Evolutionary conservation across 2,329 filamentous ascomycete species (phyloP), one percentile per base, ranked within the genome.

Genomic region (Aspergillus spinulosporus): DNA sequence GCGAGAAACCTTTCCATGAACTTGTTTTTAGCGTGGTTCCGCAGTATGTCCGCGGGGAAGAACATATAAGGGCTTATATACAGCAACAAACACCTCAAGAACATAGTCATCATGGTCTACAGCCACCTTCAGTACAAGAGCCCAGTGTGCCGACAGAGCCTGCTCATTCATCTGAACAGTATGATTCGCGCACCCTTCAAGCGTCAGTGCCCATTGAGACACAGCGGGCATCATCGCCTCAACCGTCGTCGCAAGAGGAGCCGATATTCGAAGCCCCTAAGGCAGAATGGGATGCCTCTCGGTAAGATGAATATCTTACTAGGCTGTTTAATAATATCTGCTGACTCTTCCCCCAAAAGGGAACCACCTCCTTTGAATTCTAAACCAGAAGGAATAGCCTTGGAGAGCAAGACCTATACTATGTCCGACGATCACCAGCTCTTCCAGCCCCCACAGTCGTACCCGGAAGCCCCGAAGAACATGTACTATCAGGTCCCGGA

Each of bases 401-500:
- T 97, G 68, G 90, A 92, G 12, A 81, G 82, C 46, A 84, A 86
- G 55, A 85, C 85, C 54, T 97, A 97, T 74, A 82, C 84, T 55
- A 97, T 97, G 87, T 96, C 89, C 54, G 83, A 83, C 54, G 89
- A 92, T 71, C 80, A 81, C 14, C 74, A 85, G 34, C 85, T 89
- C 7, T 97, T 95, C 74, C 82, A 90, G 52, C 84, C 92, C 32
- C 92, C 92, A 14, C 74, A 78, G 58, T 81, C 84, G 52, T 94
- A 96, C 67, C 90, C 92, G 2, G 89, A 90, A 67, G 90, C 91
- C 14, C 91, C 92, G 0, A 88, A 83, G 71, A 84, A 92, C 68
- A 92, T 96, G 90, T 94, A 88, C 82, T 96, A 94, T 70, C 80
- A 93, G 65, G 83, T 95, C 36, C 92, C 92, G 4, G 69, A 64